Percentiles rank a stretch among this genome's conserved stretches.
These are phyloP conservation scores for Vaccinium macrocarpon DNA, from an alignment of 148 eudicot species.

Conservation along the genomic window DNA sequence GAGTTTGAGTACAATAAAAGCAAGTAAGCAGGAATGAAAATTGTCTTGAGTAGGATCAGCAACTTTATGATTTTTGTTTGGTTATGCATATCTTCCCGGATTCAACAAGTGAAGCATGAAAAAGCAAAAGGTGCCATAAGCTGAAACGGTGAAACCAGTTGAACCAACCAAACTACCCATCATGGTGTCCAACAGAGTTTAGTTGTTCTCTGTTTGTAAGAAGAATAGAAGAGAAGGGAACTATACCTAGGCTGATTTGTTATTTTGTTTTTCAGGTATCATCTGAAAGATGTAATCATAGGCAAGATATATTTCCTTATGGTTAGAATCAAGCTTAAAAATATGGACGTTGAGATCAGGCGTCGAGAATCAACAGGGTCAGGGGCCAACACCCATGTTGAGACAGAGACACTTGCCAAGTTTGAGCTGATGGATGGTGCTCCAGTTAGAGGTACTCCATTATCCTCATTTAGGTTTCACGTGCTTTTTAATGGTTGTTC, in stretches of 20 bases:
- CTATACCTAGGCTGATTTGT: slow-evolving; percentile 16
- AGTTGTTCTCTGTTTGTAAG: background rate
- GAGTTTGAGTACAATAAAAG: slow-evolving; percentile 98
- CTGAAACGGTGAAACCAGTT: background rate
- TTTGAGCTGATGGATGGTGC: slow-evolving; percentile 99
- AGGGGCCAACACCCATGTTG: slow-evolving; percentile 94
- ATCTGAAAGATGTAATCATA: slow-evolving; percentile 89
- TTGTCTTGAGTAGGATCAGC: background rate
- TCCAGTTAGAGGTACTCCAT: slow-evolving; percentile 87
- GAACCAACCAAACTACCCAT: background rate
- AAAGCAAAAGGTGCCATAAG: background rate
- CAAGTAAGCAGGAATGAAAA: slow-evolving; percentile 48
- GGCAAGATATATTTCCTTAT: slow-evolving; percentile 98
- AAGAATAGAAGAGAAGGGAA: background rate
- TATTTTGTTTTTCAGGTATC: slow-evolving; percentile 60
- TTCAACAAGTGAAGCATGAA: background rate
- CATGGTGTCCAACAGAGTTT: background rate
- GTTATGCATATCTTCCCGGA: background rate
- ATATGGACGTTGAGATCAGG: slow-evolving; percentile 98
- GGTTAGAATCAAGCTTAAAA: slow-evolving; percentile 92
- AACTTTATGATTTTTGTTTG: background rate
- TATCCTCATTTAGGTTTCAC: background rate
- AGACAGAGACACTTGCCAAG: slow-evolving; percentile 97
- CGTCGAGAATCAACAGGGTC: slow-evolving; percentile 98
- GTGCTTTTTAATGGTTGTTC: background rate